Evolutionary conservation across 73 alveolate genomes (phyloP).

Genomic region (Uronychia binucleata): DNA sequence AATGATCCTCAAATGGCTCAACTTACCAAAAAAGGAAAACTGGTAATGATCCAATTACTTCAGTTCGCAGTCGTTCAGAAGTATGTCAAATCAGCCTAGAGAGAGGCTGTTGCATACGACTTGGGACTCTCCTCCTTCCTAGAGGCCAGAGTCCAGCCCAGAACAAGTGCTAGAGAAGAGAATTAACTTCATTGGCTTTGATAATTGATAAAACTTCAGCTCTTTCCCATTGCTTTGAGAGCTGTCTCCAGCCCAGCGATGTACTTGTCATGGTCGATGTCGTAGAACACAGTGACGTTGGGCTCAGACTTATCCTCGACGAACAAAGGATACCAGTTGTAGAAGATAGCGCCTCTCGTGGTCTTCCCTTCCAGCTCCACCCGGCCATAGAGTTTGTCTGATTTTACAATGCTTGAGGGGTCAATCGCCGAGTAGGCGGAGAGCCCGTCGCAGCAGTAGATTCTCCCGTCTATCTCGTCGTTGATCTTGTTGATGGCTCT

Average conservation of each 20-base stretch:
- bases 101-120: too few species aligned
- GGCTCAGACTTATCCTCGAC: background rate
- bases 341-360: conserved; percentile 21
- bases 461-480: conserved; percentile 26
- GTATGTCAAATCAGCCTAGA: too few species aligned
- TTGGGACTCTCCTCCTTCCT: too few species aligned
- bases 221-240: too few species aligned
- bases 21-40: too few species aligned
- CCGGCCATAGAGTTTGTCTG: conserved; percentile 4
- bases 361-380: conserved; percentile 18
- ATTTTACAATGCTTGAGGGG: background rate
- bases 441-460: conserved; percentile 38
- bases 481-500: conserved; percentile 21
- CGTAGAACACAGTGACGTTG: conserved; percentile 3
- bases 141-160: too few species aligned
- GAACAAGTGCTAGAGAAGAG: too few species aligned
- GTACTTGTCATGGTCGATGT: conserved; percentile 16
- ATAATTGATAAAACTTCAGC: too few species aligned
- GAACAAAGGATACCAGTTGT: conserved; percentile 29
- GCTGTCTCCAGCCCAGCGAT: conserved; percentile 10
- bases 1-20: too few species aligned
- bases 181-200: too few species aligned
- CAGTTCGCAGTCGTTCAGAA: too few species aligned
- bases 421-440: conserved; percentile 8
- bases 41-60: too few species aligned